Evolutionary conservation across 2,329 filamentous ascomycete species (phyloP), one percentile per base, ranked within the genome.

Genomic region (Madurella mycetomatis): DNA sequence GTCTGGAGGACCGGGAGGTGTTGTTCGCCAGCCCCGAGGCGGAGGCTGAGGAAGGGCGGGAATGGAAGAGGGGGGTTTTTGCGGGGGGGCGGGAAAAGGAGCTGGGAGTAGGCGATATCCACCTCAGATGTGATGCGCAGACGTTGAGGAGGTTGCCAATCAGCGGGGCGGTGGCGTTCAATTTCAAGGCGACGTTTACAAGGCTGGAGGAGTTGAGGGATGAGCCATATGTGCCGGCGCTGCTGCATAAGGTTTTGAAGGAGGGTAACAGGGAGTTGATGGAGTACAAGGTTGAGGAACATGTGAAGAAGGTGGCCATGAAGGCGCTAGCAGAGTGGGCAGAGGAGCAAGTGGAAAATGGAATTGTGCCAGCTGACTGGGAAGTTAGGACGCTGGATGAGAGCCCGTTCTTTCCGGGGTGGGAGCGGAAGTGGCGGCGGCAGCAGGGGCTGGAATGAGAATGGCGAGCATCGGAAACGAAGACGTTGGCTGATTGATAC

Each of bases 151-250:
- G 90, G 2, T 72, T 95, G 0, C 90, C 90, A 0, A 74, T 95
- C 0, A 90, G 86, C 0, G 88, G 82, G 0, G 86, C 80, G 0
- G 75, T 95, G 1, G 81, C 90, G 0, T 95, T 95, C 74, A 95
- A 94, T 69, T 95, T 92, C 80, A 95, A 92, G 66, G 89, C 87
- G 0, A 70, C 94, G 0, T 95, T 95, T 70, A 94, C 89, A 0
- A 87, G 87, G 0, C 68, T 95, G 0, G 67, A 76, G 0, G 83
- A 87, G 59, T 84, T 95, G 54, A 74, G 81, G 2, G 76, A 87
- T 53, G 90, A 95, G 67, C 81, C 87, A 0, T 87, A 83, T 45
- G 73, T 95, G 0, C 90, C 90, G 0, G 81, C 80, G 0, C 67
- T 95, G 5, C 50, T 90, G 1, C 69, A 83, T 2, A 88, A 86